phyloP scores from a whole-genome alignment of 176 grass and related monocot genomes.

The Phragmites australis region DNA sequence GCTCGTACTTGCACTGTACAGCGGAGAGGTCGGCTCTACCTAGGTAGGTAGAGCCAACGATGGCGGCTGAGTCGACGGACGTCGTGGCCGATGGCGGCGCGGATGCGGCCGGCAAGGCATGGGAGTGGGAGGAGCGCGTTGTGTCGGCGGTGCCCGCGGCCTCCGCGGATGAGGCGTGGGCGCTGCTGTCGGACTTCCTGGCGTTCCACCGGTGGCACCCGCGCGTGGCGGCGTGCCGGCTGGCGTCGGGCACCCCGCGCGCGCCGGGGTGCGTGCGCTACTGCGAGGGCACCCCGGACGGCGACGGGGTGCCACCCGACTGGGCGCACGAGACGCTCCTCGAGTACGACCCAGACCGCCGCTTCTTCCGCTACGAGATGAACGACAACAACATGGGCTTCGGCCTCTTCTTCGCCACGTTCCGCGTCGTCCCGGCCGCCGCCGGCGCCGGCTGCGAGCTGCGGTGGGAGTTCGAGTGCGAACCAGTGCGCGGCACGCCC shows the following conservation, averaged over 20 bases:
- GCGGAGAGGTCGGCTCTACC: too few relatives aligned
- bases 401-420: slow-evolving; percentile 55
- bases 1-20: too few relatives aligned
- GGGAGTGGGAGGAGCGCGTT: slow-evolving; percentile 63
- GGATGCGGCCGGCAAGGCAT: neutral
- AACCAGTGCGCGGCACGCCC: slow-evolving; percentile 49
- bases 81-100: neutral
- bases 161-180: slow-evolving; percentile 63
- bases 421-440: slow-evolving; percentile 36
- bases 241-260: slow-evolving; percentile 35
- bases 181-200: slow-evolving; percentile 75
- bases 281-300: slow-evolving; percentile 50
- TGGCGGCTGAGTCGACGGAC: too few relatives aligned
- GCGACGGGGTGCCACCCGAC: slow-evolving; percentile 8
- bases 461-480: slow-evolving; percentile 60
- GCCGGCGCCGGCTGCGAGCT: slow-evolving; percentile 14
- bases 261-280: slow-evolving; percentile 62
- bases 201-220: slow-evolving; percentile 79
- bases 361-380: slow-evolving; percentile 84
- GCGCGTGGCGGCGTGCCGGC: slow-evolving; percentile 52
- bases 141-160: slow-evolving; percentile 36
- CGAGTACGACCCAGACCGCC: slow-evolving; percentile 45
- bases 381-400: slow-evolving; percentile 93
- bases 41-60: too few relatives aligned
- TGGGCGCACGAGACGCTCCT: slow-evolving; percentile 92